Percentiles rank a stretch among this genome's conserved stretches.
These are phyloP conservation scores for Cladosporium sp. DNA, from an alignment of 2,329 filamentous ascomycete species.

Conservation along the genomic window DNA sequence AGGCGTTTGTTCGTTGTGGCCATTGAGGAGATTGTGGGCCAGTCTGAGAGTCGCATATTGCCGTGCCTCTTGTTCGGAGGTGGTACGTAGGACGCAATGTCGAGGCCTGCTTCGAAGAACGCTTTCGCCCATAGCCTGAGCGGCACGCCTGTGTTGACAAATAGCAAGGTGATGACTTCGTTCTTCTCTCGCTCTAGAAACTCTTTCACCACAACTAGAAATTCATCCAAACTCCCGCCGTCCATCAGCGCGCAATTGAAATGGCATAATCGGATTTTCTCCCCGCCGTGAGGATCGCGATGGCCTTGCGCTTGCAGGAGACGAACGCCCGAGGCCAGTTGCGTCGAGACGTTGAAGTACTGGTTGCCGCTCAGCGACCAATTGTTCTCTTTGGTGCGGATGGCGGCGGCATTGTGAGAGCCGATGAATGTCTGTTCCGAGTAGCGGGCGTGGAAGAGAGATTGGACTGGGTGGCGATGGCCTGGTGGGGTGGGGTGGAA, in stretches of 20 bases:
- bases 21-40: conserved; percentile 48
- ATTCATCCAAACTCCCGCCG: conserved; percentile 57
- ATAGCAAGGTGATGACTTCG: conserved; percentile 34
- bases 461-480: conserved; percentile 34
- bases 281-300: conserved; percentile 47
- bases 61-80: conserved; percentile 27
- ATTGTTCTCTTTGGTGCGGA: conserved; percentile 42
- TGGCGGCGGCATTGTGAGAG: conserved; percentile 67
- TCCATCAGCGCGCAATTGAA: conserved; percentile 60
- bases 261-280: conserved; percentile 63
- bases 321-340: conserved; percentile 64
- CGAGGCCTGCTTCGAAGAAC: conserved; percentile 56
- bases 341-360: conserved; percentile 58
- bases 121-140: conserved; percentile 48
- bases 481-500: conserved; percentile 28
- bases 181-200: conserved; percentile 55
- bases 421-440: conserved; percentile 63
- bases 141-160: conserved; percentile 46
- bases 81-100: conserved; percentile 47
- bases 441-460: conserved; percentile 59
- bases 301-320: conserved; percentile 68
- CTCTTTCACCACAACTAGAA: conserved; percentile 57
- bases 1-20: conserved; percentile 46
- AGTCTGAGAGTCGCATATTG: conserved; percentile 36
- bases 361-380: conserved; percentile 47